These are phyloP conservation scores for Pharus latifolius DNA, from an alignment of 176 grass and related monocot species.

Conservation along the genomic window DNA sequence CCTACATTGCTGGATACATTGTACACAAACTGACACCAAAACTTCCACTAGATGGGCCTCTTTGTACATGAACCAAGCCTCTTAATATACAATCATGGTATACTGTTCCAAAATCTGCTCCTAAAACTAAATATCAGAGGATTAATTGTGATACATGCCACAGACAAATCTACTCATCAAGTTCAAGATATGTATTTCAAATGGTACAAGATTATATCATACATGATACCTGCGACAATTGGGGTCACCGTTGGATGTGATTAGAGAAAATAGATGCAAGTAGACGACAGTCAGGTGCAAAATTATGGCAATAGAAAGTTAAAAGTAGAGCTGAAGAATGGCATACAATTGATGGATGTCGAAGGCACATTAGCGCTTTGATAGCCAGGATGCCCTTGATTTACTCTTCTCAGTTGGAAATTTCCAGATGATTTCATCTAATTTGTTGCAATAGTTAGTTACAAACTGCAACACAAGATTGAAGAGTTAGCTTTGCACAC, in stretches of 20 bases:
- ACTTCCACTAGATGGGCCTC: not conserved
- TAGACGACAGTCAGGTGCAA: not conserved
- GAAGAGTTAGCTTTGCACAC: slow-evolving; percentile 9
- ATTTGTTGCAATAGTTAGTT: slow-evolving; percentile 73
- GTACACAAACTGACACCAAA: not conserved
- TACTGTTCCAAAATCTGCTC: not conserved
- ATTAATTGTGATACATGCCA: not conserved
- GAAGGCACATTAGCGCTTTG: slow-evolving; percentile 28
- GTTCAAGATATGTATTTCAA: not conserved
- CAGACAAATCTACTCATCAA: not conserved
- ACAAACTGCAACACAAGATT: slow-evolving; percentile 42
- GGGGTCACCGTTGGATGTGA: not conserved
- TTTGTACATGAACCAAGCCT: slow-evolving; percentile 21
- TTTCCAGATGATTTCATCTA: slow-evolving; percentile 92
- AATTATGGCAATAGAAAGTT: not conserved
- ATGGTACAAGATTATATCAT: not conserved
- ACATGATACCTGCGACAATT: slow-evolving; percentile 23
- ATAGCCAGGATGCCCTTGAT: slow-evolving; percentile 33
- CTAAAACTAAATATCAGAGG: slow-evolving; percentile 13
- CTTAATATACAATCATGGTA: not conserved
- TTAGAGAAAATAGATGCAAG: not conserved
- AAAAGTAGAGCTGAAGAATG: not conserved
- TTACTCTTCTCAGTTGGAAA: slow-evolving; percentile 53
- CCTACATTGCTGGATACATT: slow-evolving; percentile 2
- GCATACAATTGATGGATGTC: not conserved